Base-by-base conservation (phyloP, 352 stramenopile genomes). In the Globisporangium nodosum region DNA sequence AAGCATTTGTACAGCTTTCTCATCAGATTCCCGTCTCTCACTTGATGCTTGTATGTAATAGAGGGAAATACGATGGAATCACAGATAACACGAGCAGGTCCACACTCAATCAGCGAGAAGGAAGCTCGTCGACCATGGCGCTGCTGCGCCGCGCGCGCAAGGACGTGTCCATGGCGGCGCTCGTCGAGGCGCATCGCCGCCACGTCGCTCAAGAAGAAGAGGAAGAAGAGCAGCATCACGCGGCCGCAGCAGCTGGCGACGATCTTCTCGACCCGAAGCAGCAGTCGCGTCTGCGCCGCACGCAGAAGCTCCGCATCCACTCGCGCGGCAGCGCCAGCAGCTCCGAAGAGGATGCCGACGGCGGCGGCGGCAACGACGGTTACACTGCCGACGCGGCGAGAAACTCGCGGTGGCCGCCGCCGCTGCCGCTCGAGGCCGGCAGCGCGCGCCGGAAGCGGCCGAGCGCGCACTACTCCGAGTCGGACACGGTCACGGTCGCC, bases 101-200 rank as follows among this genome's bases (percentile, higher is more conserved):
- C 16, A 46, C 16, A 35, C 49, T 50, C 18, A 64, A 69, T 11
- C 64, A 27, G 57, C 49, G 39, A 74, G 46, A 65, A 60, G 54
- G 68, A 71, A 60, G 33, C 24, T 27, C 16, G 9, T 9, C 12
- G 56, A 48, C 31, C 54, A 56, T 63, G 55, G 42, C 54, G 65
- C 58, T 45, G n/a, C 37, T 68, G 54, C 33, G 39, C 42, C 60
- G 63, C 42, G 58, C 59, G 63, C 58, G 63, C 52, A 69, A 69
- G 58, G 54, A 61, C 52, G 57, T 47, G 58, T 69, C 63, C 39
- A 64, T 69, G 51, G 63, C 58, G 20, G 58, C 58, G 48, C 63
- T 69, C 58, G 58, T 69, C 15, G 58, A 61, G 33, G 63, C 58
- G 16, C 63, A 65, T 35, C 47, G 54, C 3, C 58, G 48, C 3